Conservation (phyloP, 768 basidiomycete genomes). For the Lyophyllum shimeji region DNA sequence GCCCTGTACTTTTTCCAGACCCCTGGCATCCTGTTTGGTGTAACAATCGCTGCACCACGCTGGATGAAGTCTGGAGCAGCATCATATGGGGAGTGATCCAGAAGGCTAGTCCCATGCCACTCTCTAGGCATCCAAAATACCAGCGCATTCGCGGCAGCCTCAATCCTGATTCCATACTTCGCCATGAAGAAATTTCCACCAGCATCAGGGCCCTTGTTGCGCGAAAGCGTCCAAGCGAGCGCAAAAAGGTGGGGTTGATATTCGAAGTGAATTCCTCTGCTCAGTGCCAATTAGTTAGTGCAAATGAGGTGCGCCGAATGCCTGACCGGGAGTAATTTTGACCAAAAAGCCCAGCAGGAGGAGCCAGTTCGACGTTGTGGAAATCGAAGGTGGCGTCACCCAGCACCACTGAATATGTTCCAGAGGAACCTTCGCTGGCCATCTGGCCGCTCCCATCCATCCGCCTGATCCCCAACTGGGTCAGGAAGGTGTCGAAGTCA, state of each 20-base stretch:
- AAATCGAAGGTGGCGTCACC: constrained; percentile 7
- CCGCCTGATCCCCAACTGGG: too few species aligned
- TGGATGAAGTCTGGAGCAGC: constrained; percentile 3
- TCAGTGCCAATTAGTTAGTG: not conserved
- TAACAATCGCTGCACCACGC: constrained; percentile 12
- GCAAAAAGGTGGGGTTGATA: constrained; percentile 15
- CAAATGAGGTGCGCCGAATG: not conserved
- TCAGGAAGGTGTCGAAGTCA: too few species aligned
- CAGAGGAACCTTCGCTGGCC: not conserved
- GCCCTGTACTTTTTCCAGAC: not conserved
- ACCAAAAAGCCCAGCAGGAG: constrained; percentile 17
- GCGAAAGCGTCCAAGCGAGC: constrained; percentile 1
- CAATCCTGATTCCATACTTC: constrained; percentile 15
- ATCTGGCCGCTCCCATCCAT: too few species aligned
- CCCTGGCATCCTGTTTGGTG: not conserved
- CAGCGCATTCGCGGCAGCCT: constrained; percentile 13
- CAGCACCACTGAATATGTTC: not conserved
- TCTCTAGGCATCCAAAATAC: constrained; percentile 14
- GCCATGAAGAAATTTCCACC: constrained; percentile 17
- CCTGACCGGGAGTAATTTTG: constrained; percentile 15
- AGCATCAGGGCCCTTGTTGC: not conserved
- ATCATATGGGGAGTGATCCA: not conserved
- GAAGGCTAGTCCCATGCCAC: constrained; percentile 20
- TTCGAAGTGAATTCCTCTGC: constrained; percentile 13
- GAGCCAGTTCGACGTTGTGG: constrained; percentile 13